A percentile compares a stretch with the other conserved stretches of the same genome.
Conservation (phyloP, 768 basidiomycete species). For the Serendipita indica region DNA sequence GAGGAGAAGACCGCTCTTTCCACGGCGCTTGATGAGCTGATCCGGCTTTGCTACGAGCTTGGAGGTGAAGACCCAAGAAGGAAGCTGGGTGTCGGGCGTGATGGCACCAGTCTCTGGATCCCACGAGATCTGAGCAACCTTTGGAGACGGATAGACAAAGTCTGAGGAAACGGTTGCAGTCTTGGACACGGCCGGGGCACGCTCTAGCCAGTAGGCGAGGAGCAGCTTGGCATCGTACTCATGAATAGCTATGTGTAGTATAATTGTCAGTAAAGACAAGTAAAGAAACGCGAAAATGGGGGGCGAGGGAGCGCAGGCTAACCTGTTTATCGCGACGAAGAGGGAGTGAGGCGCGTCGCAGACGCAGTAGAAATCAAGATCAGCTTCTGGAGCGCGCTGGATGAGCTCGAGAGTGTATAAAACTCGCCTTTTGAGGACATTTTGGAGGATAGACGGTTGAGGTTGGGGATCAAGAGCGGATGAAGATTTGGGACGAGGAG, state of each 20-base stretch:
- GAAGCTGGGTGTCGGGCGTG: slow-evolving; percentile 46
- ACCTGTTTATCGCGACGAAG: not conserved
- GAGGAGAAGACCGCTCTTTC: slow-evolving; percentile 89
- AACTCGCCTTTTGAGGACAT: slow-evolving; percentile 20
- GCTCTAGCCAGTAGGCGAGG: slow-evolving; percentile 91
- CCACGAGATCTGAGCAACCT: slow-evolving; percentile 78
- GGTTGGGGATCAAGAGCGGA: not conserved
- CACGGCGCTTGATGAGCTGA: slow-evolving; percentile 98
- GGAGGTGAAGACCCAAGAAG: slow-evolving; percentile 65
- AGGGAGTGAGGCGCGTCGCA: not conserved
- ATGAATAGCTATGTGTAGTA: slow-evolving; percentile 48
- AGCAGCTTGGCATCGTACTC: slow-evolving; percentile 99
- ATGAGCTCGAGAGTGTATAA: too few relatives aligned
- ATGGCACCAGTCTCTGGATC: slow-evolving; percentile 51
- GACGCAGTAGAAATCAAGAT: too few relatives aligned
- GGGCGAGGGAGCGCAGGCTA: not conserved
- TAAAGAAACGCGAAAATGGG: not conserved
- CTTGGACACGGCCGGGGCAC: slow-evolving; percentile 65
- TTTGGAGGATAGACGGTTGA: slow-evolving; percentile 6
- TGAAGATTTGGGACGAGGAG: too few relatives aligned
- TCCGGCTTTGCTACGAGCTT: slow-evolving; percentile 95
- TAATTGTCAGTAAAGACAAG: not conserved
- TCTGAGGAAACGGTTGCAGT: slow-evolving; percentile 38
- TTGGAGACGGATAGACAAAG: slow-evolving; percentile 49
- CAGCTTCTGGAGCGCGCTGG: too few relatives aligned